Evolutionary conservation across 148 eudicot genomes (phyloP).

Genomic region (Vaccinium darrowii): DNA sequence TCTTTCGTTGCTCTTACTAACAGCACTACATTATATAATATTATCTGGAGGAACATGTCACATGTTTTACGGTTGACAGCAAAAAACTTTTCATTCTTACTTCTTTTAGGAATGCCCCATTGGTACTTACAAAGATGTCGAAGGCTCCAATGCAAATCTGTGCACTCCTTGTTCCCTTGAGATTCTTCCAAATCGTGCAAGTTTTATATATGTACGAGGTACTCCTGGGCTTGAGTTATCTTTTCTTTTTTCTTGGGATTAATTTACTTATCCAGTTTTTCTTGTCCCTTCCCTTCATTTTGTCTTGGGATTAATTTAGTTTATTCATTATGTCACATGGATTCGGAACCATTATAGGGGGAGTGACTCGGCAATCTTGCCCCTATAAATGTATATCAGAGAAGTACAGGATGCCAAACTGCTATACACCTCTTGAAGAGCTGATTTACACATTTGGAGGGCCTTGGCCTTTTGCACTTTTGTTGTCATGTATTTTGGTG

Average conservation of each 20-base stretch:
- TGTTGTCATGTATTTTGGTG: conserved; percentile 42
- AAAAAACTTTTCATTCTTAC: not conserved
- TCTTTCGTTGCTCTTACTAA: not conserved
- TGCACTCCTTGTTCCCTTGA: conserved; percentile 68
- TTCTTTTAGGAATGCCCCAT: conserved; percentile 73
- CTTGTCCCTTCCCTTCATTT: not conserved
- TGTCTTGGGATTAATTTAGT: not conserved
- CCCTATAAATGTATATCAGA: conserved; percentile 79
- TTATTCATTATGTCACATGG: conserved; percentile 15
- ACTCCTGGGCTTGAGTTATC: not conserved
- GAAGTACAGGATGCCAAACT: conserved; percentile 77
- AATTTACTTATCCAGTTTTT: not conserved
- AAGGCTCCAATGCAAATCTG: conserved; percentile 60
- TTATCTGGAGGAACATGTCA: not conserved
- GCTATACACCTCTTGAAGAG: conserved; percentile 86
- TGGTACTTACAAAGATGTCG: conserved; percentile 75
- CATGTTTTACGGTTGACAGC: not conserved
- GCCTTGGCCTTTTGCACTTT: conserved; percentile 69
- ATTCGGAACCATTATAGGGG: conserved; percentile 44
- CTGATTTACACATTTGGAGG: conserved; percentile 80
- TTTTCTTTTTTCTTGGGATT: not conserved
- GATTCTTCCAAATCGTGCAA: conserved; percentile 69
- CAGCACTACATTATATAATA: not conserved
- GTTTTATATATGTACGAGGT: conserved; percentile 69
- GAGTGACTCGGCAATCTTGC: conserved; percentile 59